Percentiles rank a stretch among this genome's conserved stretches.
Conservation (phyloP, 2,329 filamentous ascomycete genomes). For the Aspergillus niger region DNA sequence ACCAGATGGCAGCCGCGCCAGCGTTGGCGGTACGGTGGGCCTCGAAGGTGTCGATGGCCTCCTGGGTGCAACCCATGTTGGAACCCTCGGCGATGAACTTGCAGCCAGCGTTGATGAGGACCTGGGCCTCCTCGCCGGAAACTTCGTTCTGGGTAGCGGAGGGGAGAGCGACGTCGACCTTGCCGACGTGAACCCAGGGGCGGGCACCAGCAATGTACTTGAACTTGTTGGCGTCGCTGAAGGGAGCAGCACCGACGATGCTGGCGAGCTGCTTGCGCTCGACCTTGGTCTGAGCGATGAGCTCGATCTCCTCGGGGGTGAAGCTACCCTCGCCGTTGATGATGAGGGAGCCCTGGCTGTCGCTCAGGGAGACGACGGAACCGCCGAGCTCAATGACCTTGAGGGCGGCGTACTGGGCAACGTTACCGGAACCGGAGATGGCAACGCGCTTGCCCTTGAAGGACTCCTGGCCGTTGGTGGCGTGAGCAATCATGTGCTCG, state of each 20-base stretch:
- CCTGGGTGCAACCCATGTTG: slow-evolving; percentile 99
- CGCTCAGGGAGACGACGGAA: slow-evolving; percentile 87
- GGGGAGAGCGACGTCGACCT: slow-evolving; percentile 88
- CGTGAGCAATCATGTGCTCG: slow-evolving; percentile 90
- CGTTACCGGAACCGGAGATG: slow-evolving; percentile 96
- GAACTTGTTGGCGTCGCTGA: slow-evolving; percentile 66
- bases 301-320: slow-evolving; percentile 74
- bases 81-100: slow-evolving; percentile 92
- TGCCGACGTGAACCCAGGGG: slow-evolving; percentile 87
- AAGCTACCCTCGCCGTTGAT: slow-evolving; percentile 69
- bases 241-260: slow-evolving; percentile 60
- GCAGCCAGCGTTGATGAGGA: slow-evolving; percentile 72
- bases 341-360: slow-evolving; percentile 83
- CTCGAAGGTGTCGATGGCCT: slow-evolving; percentile 93
- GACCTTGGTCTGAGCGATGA: slow-evolving; percentile 84
- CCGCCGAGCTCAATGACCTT: slow-evolving; percentile 96
- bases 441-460: slow-evolving; percentile 92
- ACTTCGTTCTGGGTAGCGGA: slow-evolving; percentile 98
- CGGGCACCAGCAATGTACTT: slow-evolving; percentile 84
- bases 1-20: slow-evolving; percentile 77
- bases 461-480: slow-evolving; percentile 72
- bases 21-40: slow-evolving; percentile 66
- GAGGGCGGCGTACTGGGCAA: slow-evolving; percentile 94
- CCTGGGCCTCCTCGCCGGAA: slow-evolving; percentile 83
- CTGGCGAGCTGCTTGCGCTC: slow-evolving; percentile 79